Evolutionary conservation across 495 filamentous ascomycete species (phyloP), one percentile per base, ranked within the genome.

Genomic region (Penicillium subrubescens): DNA sequence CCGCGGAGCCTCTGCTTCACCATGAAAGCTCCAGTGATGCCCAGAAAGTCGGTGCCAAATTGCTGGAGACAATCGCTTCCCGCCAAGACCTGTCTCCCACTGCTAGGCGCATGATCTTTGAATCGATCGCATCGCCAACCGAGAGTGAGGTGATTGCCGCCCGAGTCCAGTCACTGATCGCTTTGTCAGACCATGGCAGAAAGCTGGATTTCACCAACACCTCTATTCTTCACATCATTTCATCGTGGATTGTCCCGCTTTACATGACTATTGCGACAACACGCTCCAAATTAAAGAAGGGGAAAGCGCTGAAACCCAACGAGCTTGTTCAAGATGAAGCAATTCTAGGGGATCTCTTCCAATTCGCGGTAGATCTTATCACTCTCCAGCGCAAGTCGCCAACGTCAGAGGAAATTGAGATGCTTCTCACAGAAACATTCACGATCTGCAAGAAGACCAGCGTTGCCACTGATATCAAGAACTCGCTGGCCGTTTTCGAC

Each of bases 341-440:
- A 51, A 87, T 86, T 66, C 78, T 97, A 41, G 82, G 82, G 48
- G 83, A 87, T 60, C 77, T 96, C 8, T 90, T 96, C 68, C 81
- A 85, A 53, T 90, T 93, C 52, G 83, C 91, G 31, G 87, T 87
- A n/a, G 88, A 93, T 69, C 79, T 95, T 62, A 89, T 95, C 75
- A 93, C 90, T 67, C 89, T 94, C 76, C 94, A 93, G 75, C 90
- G 89, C 73, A 91, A 89, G 62, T 84, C 88, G 33, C 90, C 92
- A 43, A 83, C 84, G 41, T 87, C 90, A 55, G 81, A 83, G 31
- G 88, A 92, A 57, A 82, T 93, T 46, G 84, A 84, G 59, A 71
- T 75, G 10, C 73, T 99, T 55, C 84, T 99, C 35, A 81, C 84
- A 27, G 83, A 85, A 17, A 78, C 92, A 12, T 84, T 95, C 51